These are phyloP conservation scores for Strigomonas oncopelti DNA, from an alignment of 208 protist genomes.

Conservation along the genomic window DNA sequence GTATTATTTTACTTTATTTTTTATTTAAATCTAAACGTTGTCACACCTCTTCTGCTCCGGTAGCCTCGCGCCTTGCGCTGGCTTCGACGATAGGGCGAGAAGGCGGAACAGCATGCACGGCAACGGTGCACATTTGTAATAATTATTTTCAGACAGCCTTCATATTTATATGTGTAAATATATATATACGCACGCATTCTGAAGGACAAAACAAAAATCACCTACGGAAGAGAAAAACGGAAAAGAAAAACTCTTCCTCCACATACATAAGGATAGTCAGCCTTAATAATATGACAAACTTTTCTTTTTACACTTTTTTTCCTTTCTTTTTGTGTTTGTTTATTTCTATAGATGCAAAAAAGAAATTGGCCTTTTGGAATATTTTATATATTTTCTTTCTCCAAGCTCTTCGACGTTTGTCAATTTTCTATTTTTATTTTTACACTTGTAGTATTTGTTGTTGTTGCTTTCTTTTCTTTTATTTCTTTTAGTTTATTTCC, in stretches of 20 bases:
- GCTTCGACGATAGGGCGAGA: too few species aligned
- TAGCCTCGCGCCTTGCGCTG: too few species aligned
- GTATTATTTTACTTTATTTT: constrained; percentile 1
- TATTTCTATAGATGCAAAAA: neutral
- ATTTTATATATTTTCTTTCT: neutral
- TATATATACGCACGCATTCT: too few species aligned
- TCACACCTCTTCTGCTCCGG: too few species aligned
- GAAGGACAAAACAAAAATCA: constrained; percentile 3
- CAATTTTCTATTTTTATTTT: too few species aligned
- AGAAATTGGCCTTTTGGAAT: neutral
- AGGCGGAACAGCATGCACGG: neutral
- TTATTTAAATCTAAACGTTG: too few species aligned
- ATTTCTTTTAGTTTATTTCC: neutral
- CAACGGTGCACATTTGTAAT: neutral
- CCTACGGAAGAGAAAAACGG: constrained; percentile 7
- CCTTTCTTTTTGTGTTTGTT: too few species aligned
- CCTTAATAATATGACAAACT: neutral
- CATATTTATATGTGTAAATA: too few species aligned
- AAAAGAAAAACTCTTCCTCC: neutral
- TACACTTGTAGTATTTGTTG: neutral
- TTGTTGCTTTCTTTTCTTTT: constrained; percentile 1
- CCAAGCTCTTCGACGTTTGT: too few species aligned
- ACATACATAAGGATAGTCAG: neutral
- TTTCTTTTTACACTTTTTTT: neutral
- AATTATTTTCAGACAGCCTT: neutral